Evolutionary conservation across 2,329 filamentous ascomycete species (phyloP).

Genomic region (Periconia sp.): DNA sequence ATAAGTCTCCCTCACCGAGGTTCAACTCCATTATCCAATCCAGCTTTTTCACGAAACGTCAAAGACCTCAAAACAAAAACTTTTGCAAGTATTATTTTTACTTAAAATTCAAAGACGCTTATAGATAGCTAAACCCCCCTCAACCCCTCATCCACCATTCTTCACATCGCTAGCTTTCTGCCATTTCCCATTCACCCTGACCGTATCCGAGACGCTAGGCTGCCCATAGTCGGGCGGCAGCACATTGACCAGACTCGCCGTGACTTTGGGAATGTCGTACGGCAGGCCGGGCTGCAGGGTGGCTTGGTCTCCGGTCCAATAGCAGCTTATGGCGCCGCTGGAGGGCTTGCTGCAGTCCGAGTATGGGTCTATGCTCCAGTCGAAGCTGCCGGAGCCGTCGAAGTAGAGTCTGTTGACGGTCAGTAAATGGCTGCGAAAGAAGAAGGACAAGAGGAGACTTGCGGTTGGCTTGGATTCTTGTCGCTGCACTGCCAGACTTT

Average conservation of each 20-base stretch:
- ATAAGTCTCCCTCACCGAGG: too few species aligned
- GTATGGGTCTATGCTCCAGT: slow-evolving; percentile 11
- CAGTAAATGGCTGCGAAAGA: neutral
- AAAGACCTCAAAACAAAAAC: too few species aligned
- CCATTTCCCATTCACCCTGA: too few species aligned
- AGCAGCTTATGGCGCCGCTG: neutral
- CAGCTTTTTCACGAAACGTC: too few species aligned
- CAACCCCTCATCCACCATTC: too few species aligned
- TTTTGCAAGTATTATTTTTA: too few species aligned
- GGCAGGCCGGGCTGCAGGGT: slow-evolving; percentile 10
- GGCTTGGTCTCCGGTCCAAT: slow-evolving; percentile 8
- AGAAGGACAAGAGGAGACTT: neutral
- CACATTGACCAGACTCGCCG: slow-evolving; percentile 10
- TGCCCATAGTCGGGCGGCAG: slow-evolving; percentile 12
- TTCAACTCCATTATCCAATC: too few species aligned
- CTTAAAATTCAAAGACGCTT: too few species aligned
- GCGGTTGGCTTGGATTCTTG: slow-evolving; percentile 11
- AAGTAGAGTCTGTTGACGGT: slow-evolving; percentile 9
- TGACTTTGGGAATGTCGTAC: slow-evolving; percentile 14
- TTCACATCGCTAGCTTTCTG: too few species aligned
- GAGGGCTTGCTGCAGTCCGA: slow-evolving; percentile 1
- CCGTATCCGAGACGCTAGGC: too few species aligned
- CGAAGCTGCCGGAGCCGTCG: slow-evolving; percentile 11
- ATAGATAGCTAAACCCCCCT: too few species aligned
- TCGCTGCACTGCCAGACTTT: slow-evolving; percentile 16